Conservation (phyloP, 768 basidiomycete genomes). For the Lactarius indigo region DNA sequence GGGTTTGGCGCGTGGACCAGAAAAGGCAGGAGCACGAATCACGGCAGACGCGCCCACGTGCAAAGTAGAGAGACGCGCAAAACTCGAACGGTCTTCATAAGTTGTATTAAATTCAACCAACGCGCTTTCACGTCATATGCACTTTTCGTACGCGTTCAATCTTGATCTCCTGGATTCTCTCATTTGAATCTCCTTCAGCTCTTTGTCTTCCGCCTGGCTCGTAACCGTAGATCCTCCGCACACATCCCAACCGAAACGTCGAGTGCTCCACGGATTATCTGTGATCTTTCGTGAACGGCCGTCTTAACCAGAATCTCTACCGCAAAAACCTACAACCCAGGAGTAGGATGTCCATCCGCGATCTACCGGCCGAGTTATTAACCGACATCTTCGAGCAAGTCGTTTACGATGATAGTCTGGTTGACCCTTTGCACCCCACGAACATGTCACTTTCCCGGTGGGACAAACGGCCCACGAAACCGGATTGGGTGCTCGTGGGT, state of each 20-base stretch:
- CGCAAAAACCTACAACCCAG: background rate
- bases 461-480: constrained; percentile 45
- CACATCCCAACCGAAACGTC: background rate
- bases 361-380: constrained; percentile 69
- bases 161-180: background rate
- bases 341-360: constrained; percentile 20
- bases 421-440: constrained; percentile 57
- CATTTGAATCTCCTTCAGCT: background rate
- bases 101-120: background rate
- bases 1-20: too few relatives aligned
- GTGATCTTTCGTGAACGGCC: background rate
- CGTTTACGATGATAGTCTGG: constrained; percentile 65
- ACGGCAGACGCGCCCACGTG: background rate
- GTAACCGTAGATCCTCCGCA: too few relatives aligned
- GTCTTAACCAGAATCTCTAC: background rate
- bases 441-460: constrained; percentile 63
- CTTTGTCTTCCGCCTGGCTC: background rate
- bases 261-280: too few relatives aligned
- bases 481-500: constrained; percentile 55
- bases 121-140: background rate
- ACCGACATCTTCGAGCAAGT: constrained; percentile 67
- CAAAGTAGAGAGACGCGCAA: background rate
- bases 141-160: background rate
- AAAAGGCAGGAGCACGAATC: background rate
- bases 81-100: background rate